A percentile compares a stretch with the other conserved stretches of the same genome.
These are phyloP conservation scores for Leccinum disarticulatum DNA, from an alignment of 768 basidiomycete genomes.

Conservation along the genomic window DNA sequence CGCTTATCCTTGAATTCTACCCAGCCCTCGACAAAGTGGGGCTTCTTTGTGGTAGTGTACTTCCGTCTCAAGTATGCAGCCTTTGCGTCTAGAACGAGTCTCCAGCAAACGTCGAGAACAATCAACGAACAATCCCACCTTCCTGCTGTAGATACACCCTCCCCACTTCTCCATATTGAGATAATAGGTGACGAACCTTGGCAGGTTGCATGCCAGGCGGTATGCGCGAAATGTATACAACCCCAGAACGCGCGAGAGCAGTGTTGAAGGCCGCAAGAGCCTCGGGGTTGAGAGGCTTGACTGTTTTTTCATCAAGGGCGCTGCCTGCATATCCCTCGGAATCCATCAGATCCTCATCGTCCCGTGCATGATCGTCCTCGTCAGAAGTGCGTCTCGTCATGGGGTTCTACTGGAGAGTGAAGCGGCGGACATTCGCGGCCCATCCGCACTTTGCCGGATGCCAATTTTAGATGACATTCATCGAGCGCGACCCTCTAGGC, in stretches of 20 bases:
- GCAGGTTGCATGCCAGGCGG: constrained; percentile 98
- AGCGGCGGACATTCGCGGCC: no score
- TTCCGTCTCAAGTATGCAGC: constrained; percentile 82
- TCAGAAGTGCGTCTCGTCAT: no score
- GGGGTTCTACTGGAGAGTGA: no score
- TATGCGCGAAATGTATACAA: constrained; percentile 93
- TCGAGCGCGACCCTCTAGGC: neutral
- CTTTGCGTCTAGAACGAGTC: constrained; percentile 62
- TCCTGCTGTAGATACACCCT: constrained; percentile 92
- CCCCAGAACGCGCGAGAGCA: constrained; percentile 74
- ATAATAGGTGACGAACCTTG: constrained; percentile 94
- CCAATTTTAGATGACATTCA: constrained; percentile 6
- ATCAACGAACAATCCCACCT: constrained; percentile 47
- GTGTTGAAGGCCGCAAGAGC: constrained; percentile 74
- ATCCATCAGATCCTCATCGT: constrained; percentile 44
- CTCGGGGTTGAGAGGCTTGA: constrained; percentile 75
- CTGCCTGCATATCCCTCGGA: constrained; percentile 59
- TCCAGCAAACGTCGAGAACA: neutral
- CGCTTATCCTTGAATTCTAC: constrained; percentile 96
- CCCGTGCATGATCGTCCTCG: constrained; percentile 22
- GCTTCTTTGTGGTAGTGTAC: constrained; percentile 78
- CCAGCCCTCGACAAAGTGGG: constrained; percentile 96
- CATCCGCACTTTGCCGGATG: neutral
- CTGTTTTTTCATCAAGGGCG: constrained; percentile 39
- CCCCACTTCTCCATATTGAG: constrained; percentile 84